Evolutionary conservation across 2,329 filamentous ascomycete genomes (phyloP).

Genomic region (Epichloe scottii): DNA sequence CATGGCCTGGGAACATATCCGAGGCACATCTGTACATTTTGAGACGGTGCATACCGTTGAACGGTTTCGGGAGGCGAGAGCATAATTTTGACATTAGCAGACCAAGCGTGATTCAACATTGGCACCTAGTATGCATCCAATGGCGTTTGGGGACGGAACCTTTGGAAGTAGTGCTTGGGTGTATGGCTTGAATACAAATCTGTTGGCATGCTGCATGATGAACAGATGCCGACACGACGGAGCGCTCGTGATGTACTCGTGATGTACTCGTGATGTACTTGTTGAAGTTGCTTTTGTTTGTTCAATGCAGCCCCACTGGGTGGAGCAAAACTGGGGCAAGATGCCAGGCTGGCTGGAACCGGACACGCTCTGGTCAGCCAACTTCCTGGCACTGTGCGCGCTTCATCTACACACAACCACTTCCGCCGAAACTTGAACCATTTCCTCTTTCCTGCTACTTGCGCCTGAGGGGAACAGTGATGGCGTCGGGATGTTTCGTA

Average conservation of each 20-base stretch:
- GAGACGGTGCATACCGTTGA: background rate
- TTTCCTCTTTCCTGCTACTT: background rate
- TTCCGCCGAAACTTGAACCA: background rate
- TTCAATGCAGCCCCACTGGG: too few species aligned
- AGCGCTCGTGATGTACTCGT: background rate
- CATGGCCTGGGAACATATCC: too few species aligned
- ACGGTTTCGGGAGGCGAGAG: background rate
- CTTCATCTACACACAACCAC: background rate
- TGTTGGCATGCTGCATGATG: background rate
- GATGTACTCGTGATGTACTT: too few species aligned
- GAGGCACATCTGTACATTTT: too few species aligned
- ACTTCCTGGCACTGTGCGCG: background rate
- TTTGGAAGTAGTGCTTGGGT: background rate
- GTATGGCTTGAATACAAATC: background rate
- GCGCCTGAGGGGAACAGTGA: conserved; percentile 10
- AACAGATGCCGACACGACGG: background rate
- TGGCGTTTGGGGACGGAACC: background rate
- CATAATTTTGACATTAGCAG: background rate
- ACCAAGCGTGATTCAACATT: background rate
- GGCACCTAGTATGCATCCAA: background rate
- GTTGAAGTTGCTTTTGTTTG: too few species aligned
- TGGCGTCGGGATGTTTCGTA: conserved; percentile 18
- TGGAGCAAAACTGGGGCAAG: too few species aligned
- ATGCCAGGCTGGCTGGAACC: too few species aligned
- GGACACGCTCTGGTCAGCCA: too few species aligned